phyloP scores from a whole-genome alignment of 2,329 filamentous ascomycete genomes.

The Fusarium protoensiforme region DNA sequence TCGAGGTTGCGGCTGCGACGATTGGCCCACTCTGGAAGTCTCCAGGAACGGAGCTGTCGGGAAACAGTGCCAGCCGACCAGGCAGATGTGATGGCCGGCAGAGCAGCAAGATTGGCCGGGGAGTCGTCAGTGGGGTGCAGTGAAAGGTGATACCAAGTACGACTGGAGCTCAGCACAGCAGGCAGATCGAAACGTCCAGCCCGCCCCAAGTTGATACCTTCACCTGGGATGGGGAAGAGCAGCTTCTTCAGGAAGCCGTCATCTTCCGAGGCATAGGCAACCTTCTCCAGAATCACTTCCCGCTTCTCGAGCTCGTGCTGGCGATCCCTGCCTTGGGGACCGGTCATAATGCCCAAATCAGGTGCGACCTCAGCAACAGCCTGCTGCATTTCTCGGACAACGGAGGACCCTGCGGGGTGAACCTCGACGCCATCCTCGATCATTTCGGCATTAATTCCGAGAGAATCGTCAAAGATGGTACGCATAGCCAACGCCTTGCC shows the following conservation, averaged over 20 bases:
- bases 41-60: conserved; percentile 91
- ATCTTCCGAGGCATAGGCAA: conserved; percentile 82
- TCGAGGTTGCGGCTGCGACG: conserved; percentile 90
- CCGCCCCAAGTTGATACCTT: conserved; percentile 85
- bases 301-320: conserved; percentile 84
- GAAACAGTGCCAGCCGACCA: conserved; percentile 97
- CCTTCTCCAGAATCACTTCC: conserved; percentile 86
- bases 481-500: conserved; percentile 91
- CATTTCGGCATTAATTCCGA: conserved; percentile 97
- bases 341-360: conserved; percentile 80
- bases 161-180: conserved; percentile 80
- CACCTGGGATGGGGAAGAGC: conserved; percentile 79
- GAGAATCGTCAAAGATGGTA: conserved; percentile 90
- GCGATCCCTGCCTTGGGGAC: conserved; percentile 74
- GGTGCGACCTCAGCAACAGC: conserved; percentile 81
- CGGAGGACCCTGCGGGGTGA: conserved; percentile 77
- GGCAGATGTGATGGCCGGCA: conserved; percentile 78
- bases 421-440: conserved; percentile 92
- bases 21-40: conserved; percentile 96
- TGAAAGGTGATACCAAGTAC: conserved; percentile 94
- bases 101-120: conserved; percentile 77
- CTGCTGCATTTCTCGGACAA: conserved; percentile 87
- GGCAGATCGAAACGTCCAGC: conserved; percentile 83
- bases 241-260: conserved; percentile 86
- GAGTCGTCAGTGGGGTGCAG: conserved; percentile 91